Conservation (phyloP, 106 monocot species). For the Iris macrosiphon region DNA sequence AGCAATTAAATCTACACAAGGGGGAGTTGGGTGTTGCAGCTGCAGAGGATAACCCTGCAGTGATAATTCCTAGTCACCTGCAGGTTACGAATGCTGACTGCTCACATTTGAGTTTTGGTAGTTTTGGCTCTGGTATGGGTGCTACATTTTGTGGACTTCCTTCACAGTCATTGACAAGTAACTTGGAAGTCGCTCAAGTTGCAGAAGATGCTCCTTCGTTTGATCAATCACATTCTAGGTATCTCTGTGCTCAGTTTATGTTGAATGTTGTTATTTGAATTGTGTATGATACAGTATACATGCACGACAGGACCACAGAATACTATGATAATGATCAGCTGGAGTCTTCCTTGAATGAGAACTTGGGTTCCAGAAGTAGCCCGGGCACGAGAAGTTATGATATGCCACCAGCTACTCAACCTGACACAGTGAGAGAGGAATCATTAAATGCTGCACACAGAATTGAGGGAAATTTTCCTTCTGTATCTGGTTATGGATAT, state of each 20-base stretch:
- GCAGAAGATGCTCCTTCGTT: conserved; percentile 31
- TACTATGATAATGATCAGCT: conserved; percentile 50
- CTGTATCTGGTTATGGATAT: conserved; percentile 51
- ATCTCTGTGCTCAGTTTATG: not conserved
- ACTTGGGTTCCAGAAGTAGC: conserved; percentile 17
- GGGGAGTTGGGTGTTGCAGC: conserved; percentile 25
- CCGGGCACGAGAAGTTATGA: conserved; percentile 36
- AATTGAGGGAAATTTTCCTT: conserved; percentile 46
- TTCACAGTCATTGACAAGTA: conserved; percentile 26
- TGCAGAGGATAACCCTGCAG: conserved; percentile 67
- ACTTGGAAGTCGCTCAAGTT: conserved; percentile 29
- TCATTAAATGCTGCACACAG: conserved; percentile 33
- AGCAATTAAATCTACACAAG: conserved; percentile 56
- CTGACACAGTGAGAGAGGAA: conserved; percentile 48
- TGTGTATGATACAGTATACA: not conserved
- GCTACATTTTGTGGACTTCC: conserved; percentile 48
- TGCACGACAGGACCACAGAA: conserved; percentile 51
- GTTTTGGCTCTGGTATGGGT: conserved; percentile 67
- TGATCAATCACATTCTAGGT: conserved; percentile 55
- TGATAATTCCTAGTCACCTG: conserved; percentile 81
- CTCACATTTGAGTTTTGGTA: conserved; percentile 92
- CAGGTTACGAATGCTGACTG: conserved; percentile 69
- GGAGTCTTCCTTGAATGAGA: conserved; percentile 30
- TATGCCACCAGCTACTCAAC: conserved; percentile 39
- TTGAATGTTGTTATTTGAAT: not conserved